A percentile compares a stretch with the other conserved stretches of the same genome.
phyloP scores from a whole-genome alignment of 768 basidiomycete species.

The Kwoniella dejecticola region DNA sequence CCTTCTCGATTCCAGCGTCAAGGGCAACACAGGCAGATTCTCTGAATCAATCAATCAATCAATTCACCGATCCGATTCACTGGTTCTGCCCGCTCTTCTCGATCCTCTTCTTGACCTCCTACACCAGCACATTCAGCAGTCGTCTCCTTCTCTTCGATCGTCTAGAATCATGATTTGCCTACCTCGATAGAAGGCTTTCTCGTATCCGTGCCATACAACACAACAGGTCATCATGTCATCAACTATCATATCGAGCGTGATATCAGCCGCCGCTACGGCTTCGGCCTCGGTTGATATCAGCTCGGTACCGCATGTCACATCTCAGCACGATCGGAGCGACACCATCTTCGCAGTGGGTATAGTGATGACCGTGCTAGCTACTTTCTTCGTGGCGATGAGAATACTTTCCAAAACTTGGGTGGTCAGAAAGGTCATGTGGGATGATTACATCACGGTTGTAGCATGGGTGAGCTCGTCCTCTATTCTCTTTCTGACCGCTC shows the following conservation, averaged over 20 bases:
- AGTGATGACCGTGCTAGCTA: conserved; percentile 41
- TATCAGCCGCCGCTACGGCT: not conserved
- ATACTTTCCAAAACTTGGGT: conserved; percentile 46
- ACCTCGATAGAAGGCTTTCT: no score
- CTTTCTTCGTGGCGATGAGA: conserved; percentile 39
- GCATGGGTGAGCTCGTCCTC: conserved; percentile 44
- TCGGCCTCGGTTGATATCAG: not conserved
- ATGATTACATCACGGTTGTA: conserved; percentile 43
- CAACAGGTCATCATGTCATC: not conserved
- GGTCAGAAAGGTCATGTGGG: conserved; percentile 31
- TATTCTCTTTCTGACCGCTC: no score
- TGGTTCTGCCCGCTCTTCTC: no score
- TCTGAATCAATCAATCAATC: no score
- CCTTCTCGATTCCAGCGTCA: no score
- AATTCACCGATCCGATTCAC: no score
- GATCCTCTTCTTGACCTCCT: no score
- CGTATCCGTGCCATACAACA: no score
- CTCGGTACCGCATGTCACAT: conserved; percentile 33
- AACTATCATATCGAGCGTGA: not conserved
- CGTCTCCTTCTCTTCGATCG: no score
- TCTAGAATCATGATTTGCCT: no score
- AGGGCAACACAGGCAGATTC: no score
- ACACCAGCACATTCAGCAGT: no score
- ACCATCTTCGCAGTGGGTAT: conserved; percentile 49
- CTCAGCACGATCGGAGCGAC: conserved; percentile 32